Evolutionary conservation across 2,329 filamentous ascomycete species (phyloP).

Genomic region (Fusarium hostae): DNA sequence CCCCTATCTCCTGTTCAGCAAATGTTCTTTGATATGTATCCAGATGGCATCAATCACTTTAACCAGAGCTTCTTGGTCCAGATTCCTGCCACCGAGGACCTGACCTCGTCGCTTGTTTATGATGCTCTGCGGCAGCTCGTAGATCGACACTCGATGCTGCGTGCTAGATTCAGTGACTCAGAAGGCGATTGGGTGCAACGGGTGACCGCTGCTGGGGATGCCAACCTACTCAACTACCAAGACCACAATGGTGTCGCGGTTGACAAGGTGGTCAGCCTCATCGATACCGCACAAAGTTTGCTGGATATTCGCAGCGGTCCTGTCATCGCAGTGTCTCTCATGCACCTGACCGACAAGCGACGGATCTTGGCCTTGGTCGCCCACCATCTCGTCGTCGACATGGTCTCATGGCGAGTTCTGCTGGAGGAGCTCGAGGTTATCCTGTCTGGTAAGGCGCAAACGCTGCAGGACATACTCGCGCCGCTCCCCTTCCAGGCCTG

Average conservation of each 20-base stretch:
- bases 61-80: conserved; percentile 1
- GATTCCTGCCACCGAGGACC: neutral
- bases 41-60: neutral
- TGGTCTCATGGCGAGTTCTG: neutral
- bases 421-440: neutral
- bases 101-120: neutral
- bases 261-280: neutral
- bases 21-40: neutral
- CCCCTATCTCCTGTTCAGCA: neutral
- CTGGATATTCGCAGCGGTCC: neutral
- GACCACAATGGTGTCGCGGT: neutral
- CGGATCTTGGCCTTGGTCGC: neutral
- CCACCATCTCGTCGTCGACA: neutral
- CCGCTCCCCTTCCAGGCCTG: neutral
- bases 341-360: neutral
- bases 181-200: neutral
- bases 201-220: neutral
- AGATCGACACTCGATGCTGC: neutral
- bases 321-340: neutral
- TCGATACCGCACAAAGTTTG: neutral
- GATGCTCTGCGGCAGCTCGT: neutral
- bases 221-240: neutral
- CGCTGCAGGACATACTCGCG: neutral
- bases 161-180: neutral
- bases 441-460: neutral